Percentiles rank a stretch among this genome's conserved stretches.
These are phyloP conservation scores for Hericium erinaceus DNA, from an alignment of 768 basidiomycete species.

Conservation along the genomic window DNA sequence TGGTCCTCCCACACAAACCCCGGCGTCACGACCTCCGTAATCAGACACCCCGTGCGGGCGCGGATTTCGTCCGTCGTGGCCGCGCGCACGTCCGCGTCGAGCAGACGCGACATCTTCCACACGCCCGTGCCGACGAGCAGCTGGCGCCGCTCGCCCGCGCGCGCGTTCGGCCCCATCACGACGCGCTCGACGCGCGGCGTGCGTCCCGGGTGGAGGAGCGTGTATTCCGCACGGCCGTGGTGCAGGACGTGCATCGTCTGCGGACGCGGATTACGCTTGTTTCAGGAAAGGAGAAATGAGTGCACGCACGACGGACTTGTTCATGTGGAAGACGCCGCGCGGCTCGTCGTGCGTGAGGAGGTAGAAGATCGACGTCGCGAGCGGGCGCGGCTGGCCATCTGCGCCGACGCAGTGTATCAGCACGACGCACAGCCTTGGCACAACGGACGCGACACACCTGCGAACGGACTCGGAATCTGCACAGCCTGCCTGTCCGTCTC, in stretches of 20 bases:
- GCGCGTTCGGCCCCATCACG: conserved; percentile 32
- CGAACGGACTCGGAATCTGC: conserved; percentile 24
- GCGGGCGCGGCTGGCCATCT: conserved; percentile 22
- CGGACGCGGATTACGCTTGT: neutral
- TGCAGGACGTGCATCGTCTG: conserved; percentile 46
- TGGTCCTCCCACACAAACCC: conserved; percentile 49
- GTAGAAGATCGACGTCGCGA: conserved; percentile 42
- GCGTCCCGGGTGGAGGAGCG: conserved; percentile 26
- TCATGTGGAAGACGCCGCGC: conserved; percentile 35
- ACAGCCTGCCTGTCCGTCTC: conserved; percentile 26
- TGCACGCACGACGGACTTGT: conserved; percentile 35
- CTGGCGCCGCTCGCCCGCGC: conserved; percentile 35
- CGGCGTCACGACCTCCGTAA: conserved; percentile 53
- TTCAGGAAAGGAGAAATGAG: too few species aligned
- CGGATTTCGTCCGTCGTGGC: conserved; percentile 25
- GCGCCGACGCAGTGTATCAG: neutral
- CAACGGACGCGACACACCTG: conserved; percentile 15
- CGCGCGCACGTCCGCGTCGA: conserved; percentile 30
- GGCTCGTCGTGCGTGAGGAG: conserved; percentile 33
- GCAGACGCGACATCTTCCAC: conserved; percentile 50
- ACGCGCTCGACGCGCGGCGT: conserved; percentile 28
- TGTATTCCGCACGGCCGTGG: conserved; percentile 42
- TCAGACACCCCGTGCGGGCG: conserved; percentile 37
- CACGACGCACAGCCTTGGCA: neutral
- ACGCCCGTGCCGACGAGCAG: conserved; percentile 41